Conservation (phyloP, 306 rosid species). For the Styphnolobium japonicum region DNA sequence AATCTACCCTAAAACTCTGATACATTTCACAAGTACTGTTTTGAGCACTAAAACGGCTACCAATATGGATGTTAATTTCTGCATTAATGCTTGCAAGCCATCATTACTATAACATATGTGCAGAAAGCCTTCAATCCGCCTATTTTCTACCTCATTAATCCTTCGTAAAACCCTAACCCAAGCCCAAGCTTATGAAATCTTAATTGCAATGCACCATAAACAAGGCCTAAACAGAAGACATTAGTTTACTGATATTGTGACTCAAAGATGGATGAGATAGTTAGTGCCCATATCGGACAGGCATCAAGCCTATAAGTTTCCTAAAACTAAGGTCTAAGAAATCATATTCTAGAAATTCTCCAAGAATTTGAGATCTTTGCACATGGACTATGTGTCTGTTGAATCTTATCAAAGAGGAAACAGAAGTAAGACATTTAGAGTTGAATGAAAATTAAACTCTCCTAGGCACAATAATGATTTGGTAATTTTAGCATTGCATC, state of each 20-base stretch:
- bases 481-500: neutral
- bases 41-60: neutral
- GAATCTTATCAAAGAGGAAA: neutral
- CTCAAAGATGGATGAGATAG: neutral
- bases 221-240: neutral
- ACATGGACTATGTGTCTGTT: neutral
- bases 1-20: neutral
- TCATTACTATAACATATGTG: neutral
- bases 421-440: neutral
- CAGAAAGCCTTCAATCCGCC: neutral
- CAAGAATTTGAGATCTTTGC: neutral
- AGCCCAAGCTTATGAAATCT: neutral
- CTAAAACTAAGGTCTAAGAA: neutral
- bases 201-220: neutral
- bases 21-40: neutral
- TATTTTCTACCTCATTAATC: neutral
- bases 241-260: neutral
- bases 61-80: neutral
- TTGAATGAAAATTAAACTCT: neutral
- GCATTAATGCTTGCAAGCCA: neutral
- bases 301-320: neutral
- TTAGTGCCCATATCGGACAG: neutral
- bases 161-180: neutral
- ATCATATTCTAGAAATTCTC: neutral
- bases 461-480: neutral